Base-by-base conservation (phyloP, 805 yeast species). In the Spencermartinsiella europaea region DNA sequence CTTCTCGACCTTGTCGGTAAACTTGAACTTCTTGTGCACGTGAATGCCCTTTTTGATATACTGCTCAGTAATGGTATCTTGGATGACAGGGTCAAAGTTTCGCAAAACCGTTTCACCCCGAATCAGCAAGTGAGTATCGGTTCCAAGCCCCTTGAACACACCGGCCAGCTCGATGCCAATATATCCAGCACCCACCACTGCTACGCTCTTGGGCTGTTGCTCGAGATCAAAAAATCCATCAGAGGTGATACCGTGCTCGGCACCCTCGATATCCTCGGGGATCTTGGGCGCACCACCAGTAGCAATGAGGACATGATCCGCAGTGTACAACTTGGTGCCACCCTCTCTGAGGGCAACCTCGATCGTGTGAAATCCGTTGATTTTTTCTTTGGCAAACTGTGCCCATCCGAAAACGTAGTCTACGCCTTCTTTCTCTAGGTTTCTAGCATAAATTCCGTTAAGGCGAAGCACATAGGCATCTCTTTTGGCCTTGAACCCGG, bases 101-200 rank as follows among this genome's bases (percentile, higher is more conserved):
- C 98, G 81, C 65, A 93, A 74, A 22, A 93, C 90, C 1, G 90
- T 83, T 49, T 90, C 91, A 55, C 95, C 95, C 72, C 99, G 82
- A 52, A 91, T 85, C 50, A 91, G 77, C 66, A 93, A 65, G 64
- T 86, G 91, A 40, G 95, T 83, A 55, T 91, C 88, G 14, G 91
- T 64, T 15, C 95, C 95, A 51, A 93, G 74, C 20, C 88, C 88
- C 55, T 85, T 76, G 79, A 93, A 91, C 38, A 93, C 89, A 52
- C 99, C 99, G 4, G 97, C 85, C 43, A 93, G 76, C 71, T 93
- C 99, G 40, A 89, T 84, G 48, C 96, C 98, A 64, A 93, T 93
- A 70, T 93, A 93, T 38, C 99, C 99, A 34, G 96, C 96, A 58
- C 99, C 99, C 10, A 93, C 96, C 51, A 93, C 75, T 1, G 95